Evolutionary conservation across 78 protist species (phyloP).

Genomic region (Protostelium mycophagum): DNA sequence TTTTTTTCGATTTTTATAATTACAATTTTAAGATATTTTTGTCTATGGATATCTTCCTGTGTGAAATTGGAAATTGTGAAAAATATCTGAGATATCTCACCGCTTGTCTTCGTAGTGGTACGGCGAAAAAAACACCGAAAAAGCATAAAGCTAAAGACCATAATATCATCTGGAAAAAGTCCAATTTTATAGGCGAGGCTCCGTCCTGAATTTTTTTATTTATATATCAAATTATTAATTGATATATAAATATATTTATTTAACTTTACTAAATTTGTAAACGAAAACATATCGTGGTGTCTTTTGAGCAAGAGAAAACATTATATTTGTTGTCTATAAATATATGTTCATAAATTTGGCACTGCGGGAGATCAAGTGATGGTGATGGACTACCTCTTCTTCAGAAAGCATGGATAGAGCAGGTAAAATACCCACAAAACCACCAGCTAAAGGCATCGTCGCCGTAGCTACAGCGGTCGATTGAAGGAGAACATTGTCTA

Average conservation of each 20-base stretch:
- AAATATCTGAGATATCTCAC: not conserved
- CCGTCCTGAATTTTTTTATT: not conserved
- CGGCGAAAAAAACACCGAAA: constrained; percentile 82
- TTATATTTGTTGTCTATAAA: too few relatives aligned
- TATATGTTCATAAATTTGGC: too few relatives aligned
- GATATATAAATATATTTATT: too few relatives aligned
- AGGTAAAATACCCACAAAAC: constrained; percentile 65
- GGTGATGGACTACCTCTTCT: constrained; percentile 14
- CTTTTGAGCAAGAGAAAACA: too few relatives aligned
- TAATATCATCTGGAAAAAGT: not conserved
- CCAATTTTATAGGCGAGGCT: not conserved
- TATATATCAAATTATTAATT: not conserved
- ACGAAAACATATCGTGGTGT: too few relatives aligned
- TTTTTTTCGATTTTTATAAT: not conserved
- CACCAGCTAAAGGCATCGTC: constrained; percentile 77
- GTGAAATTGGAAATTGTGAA: too few relatives aligned
- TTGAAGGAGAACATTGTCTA: constrained; percentile 59
- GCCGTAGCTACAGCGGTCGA: constrained; percentile 73
- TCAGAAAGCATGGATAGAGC: constrained; percentile 27
- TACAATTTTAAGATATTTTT: too few relatives aligned
- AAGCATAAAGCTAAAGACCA: constrained; percentile 72
- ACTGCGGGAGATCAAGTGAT: too few relatives aligned
- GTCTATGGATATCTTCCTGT: too few relatives aligned
- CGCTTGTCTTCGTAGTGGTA: constrained; percentile 72
- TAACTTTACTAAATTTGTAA: too few relatives aligned